Percentiles rank a stretch among this genome's conserved stretches.
Evolutionary conservation across 140 eudicot genomes (phyloP).

Genomic region (Erigeron philadelphicus): DNA sequence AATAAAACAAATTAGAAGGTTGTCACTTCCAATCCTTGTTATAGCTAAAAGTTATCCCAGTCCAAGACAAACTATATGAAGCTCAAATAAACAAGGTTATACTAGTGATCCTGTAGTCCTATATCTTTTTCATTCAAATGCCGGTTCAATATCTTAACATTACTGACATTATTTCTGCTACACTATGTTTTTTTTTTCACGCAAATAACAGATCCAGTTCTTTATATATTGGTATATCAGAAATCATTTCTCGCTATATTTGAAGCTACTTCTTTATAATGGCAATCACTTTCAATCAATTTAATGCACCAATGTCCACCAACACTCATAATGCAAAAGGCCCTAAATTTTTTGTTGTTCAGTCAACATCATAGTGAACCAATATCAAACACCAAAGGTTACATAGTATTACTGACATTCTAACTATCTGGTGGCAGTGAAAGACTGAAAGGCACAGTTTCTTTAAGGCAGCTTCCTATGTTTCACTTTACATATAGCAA

Average conservation of each 20-base stretch:
- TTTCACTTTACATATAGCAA: background rate
- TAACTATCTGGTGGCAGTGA: background rate
- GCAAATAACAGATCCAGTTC: background rate
- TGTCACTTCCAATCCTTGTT: background rate
- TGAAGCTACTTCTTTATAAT: slow-evolving; percentile 4
- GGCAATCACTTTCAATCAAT: slow-evolving; percentile 31
- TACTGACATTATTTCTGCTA: background rate
- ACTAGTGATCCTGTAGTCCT: slow-evolving; percentile 2
- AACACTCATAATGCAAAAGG: slow-evolving; percentile 24
- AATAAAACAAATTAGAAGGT: background rate
- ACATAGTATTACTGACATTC: background rate
- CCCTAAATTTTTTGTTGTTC: slow-evolving; percentile 21
- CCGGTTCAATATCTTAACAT: background rate
- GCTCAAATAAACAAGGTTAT: background rate
- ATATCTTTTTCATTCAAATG: background rate
- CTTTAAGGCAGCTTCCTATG: background rate
- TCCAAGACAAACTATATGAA: background rate
- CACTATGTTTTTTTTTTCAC: background rate
- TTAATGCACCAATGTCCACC: slow-evolving; percentile 17
- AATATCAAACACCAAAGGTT: slow-evolving; percentile 17
- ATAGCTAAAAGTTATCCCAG: background rate
- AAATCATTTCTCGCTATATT: background rate
- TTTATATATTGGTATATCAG: background rate
- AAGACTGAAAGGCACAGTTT: background rate
- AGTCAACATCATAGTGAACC: slow-evolving; percentile 27